Evolutionary conservation across 2,329 filamentous ascomycete species (phyloP).

Genomic region (Apiospora pterosperma): DNA sequence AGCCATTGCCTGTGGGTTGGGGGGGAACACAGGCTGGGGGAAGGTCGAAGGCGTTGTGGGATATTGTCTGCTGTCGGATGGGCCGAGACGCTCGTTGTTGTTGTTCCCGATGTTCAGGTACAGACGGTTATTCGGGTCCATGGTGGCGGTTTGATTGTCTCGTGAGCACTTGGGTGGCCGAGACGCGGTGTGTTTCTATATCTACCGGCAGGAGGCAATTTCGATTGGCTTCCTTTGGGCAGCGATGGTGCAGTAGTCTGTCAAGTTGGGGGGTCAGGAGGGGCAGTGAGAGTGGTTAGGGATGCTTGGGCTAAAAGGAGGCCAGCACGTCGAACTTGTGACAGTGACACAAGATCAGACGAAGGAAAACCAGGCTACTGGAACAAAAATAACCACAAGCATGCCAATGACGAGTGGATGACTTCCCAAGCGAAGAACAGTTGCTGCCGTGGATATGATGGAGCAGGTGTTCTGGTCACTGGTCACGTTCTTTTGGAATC

Average conservation of each 20-base stretch:
- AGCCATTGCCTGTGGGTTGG: constrained; percentile 46
- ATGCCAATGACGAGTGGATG: not conserved
- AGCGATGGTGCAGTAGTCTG: constrained; percentile 2
- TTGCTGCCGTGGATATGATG: not conserved
- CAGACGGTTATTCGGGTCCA: constrained; percentile 57
- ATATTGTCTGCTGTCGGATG: constrained; percentile 62
- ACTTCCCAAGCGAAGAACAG: not conserved
- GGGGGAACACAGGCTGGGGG: constrained; percentile 76
- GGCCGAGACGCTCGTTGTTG: constrained; percentile 58
- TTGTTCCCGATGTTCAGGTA: constrained; percentile 65
- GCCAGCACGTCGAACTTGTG: not conserved
- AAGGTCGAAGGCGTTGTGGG: constrained; percentile 94
- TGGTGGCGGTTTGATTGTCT: constrained; percentile 26
- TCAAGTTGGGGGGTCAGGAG: not conserved
- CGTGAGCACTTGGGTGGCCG: not conserved
- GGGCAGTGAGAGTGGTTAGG: not conserved
- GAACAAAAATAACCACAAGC: not conserved
- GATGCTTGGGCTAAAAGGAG: not conserved
- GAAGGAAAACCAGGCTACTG: not conserved
- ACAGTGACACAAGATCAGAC: not conserved
- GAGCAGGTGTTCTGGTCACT: not conserved
- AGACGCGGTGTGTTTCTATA: not conserved
- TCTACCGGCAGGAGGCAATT: not conserved
- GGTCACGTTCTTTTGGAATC: not conserved
- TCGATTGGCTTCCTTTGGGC: not conserved